Conservation (phyloP, 345 rosid species). For the Ailanthus altissimus region DNA sequence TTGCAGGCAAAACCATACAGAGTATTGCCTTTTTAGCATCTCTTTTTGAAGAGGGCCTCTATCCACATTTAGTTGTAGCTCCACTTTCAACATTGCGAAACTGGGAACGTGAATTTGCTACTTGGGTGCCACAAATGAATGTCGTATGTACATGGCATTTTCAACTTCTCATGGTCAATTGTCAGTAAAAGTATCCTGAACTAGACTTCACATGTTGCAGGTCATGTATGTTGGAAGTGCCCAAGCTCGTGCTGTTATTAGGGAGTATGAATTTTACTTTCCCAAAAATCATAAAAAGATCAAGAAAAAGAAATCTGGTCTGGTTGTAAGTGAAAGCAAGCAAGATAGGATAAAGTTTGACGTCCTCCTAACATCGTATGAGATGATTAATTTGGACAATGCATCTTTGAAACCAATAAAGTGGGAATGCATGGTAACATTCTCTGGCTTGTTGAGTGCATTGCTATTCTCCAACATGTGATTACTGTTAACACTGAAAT, state of each 20-base stretch:
- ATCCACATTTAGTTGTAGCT: constrained; percentile 94
- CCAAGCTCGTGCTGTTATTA: constrained; percentile 84
- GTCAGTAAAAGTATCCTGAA: constrained; percentile 11
- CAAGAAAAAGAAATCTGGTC: constrained; percentile 93
- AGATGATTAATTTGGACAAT: constrained; percentile 90
- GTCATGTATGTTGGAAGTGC: constrained; percentile 92
- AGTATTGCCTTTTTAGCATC: constrained; percentile 99
- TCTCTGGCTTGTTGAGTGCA: constrained; percentile 18
- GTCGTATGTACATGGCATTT: constrained; percentile 61
- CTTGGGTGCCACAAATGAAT: constrained; percentile 99
- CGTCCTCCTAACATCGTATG: constrained; percentile 97
- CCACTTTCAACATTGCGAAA: constrained; percentile 97
- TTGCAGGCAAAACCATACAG: constrained; percentile 94
- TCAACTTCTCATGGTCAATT: constrained; percentile 8
- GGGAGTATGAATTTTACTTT: constrained; percentile 89
- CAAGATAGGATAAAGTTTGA: constrained; percentile 97
- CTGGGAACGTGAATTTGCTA: constrained; percentile 98
- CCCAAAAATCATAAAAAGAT: constrained; percentile 73
- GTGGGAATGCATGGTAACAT: constrained; percentile 98
- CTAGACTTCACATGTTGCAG: constrained; percentile 41
- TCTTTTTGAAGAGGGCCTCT: constrained; percentile 62
- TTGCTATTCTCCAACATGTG: constrained; percentile 19
- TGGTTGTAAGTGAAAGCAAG: constrained; percentile 70
- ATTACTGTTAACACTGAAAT: constrained; percentile 29
- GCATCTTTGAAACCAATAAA: constrained; percentile 81